Percentiles rank a stretch among this genome's conserved stretches.
These are phyloP conservation scores for Fraxinus baroniana DNA, from an alignment of 305 asterid species.

Conservation along the genomic window DNA sequence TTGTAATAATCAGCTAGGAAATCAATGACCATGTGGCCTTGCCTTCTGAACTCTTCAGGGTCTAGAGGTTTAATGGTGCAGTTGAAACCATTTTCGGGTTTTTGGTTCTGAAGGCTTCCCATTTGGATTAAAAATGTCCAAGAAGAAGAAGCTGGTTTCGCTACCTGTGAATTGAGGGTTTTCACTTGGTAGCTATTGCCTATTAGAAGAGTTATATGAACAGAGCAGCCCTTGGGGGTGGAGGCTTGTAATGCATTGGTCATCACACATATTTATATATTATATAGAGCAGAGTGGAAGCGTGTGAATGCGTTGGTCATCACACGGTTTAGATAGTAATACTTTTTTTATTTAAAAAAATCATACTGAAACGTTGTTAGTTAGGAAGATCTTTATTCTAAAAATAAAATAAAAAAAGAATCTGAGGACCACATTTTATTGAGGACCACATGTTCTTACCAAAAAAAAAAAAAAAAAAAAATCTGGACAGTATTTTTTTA, in stretches of 20 bases:
- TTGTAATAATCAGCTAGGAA: slow-evolving; percentile 66
- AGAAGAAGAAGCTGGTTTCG: not conserved
- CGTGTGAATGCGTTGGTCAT: not conserved
- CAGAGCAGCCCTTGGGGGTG: not conserved
- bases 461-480: too few species aligned
- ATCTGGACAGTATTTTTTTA: too few species aligned
- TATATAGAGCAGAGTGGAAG: not conserved
- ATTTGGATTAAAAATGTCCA: slow-evolving; percentile 4
- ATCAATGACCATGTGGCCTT: slow-evolving; percentile 62
- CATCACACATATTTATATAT: not conserved
- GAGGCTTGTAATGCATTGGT: not conserved
- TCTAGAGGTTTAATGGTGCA: slow-evolving; percentile 55
- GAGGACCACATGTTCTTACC: too few species aligned
- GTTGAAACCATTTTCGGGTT: slow-evolving; percentile 27
- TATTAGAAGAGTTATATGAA: not conserved
- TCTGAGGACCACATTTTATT: too few species aligned
- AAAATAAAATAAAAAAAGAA: too few species aligned
- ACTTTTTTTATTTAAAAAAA: not conserved
- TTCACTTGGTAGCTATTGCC: not conserved
- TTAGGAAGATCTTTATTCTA: too few species aligned
- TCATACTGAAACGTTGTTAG: not conserved
- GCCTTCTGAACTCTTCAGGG: slow-evolving; percentile 63
- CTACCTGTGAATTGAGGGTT: not conserved
- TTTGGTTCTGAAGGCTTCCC: slow-evolving; percentile 43
- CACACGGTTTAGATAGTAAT: not conserved